These are phyloP conservation scores for Mycosphaerella sp. DNA, from an alignment of 2,329 filamentous ascomycete genomes.

Conservation along the genomic window DNA sequence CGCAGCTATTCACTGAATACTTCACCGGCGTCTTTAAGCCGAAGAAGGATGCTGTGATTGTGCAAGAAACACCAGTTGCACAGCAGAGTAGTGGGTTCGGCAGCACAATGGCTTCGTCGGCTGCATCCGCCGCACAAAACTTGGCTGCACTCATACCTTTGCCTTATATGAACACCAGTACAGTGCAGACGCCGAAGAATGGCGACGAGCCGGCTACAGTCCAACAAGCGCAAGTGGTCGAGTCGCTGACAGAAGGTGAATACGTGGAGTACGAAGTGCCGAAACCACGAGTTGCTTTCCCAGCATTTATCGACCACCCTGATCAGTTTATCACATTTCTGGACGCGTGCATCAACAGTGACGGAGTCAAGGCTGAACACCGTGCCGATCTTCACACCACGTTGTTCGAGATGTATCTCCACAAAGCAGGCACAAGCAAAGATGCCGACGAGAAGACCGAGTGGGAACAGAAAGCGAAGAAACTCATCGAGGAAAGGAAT, in stretches of 20 bases:
- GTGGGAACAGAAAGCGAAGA: slow-evolving; percentile 89
- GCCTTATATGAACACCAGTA: slow-evolving; percentile 70
- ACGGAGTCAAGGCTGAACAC: slow-evolving; percentile 64
- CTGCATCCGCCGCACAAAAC: slow-evolving; percentile 79
- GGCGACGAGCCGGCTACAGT: slow-evolving; percentile 41
- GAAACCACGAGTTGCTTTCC: slow-evolving; percentile 82
- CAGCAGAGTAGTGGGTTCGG: slow-evolving; percentile 32
- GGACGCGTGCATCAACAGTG: slow-evolving; percentile 73
- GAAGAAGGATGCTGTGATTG: slow-evolving; percentile 55
- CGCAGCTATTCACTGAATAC: slow-evolving; percentile 85
- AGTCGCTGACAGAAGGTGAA: slow-evolving; percentile 47
- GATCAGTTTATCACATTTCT: slow-evolving; percentile 88
- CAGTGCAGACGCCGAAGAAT: slow-evolving; percentile 46
- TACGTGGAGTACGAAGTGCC: slow-evolving; percentile 65
- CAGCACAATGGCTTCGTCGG: slow-evolving; percentile 55
- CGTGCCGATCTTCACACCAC: slow-evolving; percentile 87
- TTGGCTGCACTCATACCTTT: slow-evolving; percentile 75
- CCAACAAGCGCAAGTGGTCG: slow-evolving; percentile 49
- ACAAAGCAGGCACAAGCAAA: slow-evolving; percentile 73
- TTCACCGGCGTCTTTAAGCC: slow-evolving; percentile 81
- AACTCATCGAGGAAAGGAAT: slow-evolving; percentile 72
- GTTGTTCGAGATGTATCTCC: slow-evolving; percentile 95
- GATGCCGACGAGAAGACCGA: slow-evolving; percentile 60
- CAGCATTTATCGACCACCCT: slow-evolving; percentile 90
- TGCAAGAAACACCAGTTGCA: slow-evolving; percentile 40